Base-by-base conservation (phyloP, 345 rosid species). In the Aquilaria malaccensis region DNA sequence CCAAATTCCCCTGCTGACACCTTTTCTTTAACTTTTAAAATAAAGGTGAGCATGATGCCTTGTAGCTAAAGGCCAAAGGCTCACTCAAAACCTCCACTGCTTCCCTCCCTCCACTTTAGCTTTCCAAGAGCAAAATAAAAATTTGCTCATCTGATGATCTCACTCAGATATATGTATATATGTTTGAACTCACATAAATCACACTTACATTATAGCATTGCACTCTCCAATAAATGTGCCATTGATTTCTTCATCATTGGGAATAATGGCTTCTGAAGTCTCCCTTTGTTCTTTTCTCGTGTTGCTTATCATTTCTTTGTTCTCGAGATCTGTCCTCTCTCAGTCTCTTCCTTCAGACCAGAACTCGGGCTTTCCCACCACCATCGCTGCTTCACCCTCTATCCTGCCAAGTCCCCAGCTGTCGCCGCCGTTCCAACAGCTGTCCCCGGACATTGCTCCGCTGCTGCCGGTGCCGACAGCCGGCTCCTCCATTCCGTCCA, bases 371-470 rank as follows among this genome's bases (percentile, higher is more conserved):
- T 43, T 58, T 22, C 51, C 79, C 30, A 60, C 53, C 30, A 60
- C 53, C 33, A 69, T 64, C 70, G 37, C 88, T 2, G 61, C 86
- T 59, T 66, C 80, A 48, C 74, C 81, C 13, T 55, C 76, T 15
- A 69, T 76, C 5, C 58, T 75, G 58, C 62, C 74, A 29, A 55
- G 72, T 13, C 58, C 76, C 29, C 68, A 72, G 41, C 52, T 31
- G 5, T 74, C 79, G 51, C 77, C 83, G 70, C 76, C 85, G 46
- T 68, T 71, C 72, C 79, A 75, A 47, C 79, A 75, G 58, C 56
- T 87, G 55, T 81, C 97, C 0, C 97, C 97, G 1, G 95, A 90
- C 48, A 79, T 90, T 37, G 81, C 91, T 70, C 91, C 97, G 3
- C 78, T 90, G 4, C 69, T 83, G 66, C 97, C 97, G 50, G 14